Evolutionary conservation across 148 eudicot genomes (phyloP).

Genomic region (Silene latifolia): DNA sequence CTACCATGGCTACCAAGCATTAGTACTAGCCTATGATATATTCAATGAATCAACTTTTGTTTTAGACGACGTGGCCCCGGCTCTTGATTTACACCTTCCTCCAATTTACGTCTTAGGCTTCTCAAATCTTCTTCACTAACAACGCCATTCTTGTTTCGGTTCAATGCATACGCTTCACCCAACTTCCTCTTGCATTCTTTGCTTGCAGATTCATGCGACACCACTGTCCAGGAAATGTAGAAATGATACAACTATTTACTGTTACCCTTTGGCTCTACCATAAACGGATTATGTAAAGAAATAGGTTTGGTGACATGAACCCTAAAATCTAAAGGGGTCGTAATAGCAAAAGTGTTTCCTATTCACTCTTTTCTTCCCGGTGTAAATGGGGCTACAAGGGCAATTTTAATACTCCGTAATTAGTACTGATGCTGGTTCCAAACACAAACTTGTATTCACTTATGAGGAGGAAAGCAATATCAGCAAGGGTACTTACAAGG

Average conservation of each 20-base stretch:
- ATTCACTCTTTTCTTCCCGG: no score
- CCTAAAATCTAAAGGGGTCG: background rate
- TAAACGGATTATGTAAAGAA: background rate
- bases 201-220: conserved; percentile 72
- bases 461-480: background rate
- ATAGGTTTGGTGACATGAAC: background rate
- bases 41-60: conserved; percentile 35
- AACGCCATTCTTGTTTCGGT: conserved; percentile 49
- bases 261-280: background rate
- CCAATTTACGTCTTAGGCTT: conserved; percentile 49
- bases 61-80: conserved; percentile 44
- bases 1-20: background rate
- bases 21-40: background rate
- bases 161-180: conserved; percentile 75
- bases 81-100: conserved; percentile 42
- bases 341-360: no score
- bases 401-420: no score
- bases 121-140: conserved; percentile 61
- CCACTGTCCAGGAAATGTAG: conserved; percentile 38
- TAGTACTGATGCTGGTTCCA: no score
- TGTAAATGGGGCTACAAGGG: no score
- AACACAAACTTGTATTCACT: background rate
- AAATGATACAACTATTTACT: background rate
- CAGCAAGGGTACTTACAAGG: conserved; percentile 43
- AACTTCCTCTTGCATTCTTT: conserved; percentile 75